Evolutionary conservation across 1,284 basidiomycete genomes (phyloP), one percentile per base, ranked within the genome.

Genomic region (Microbotryum silenes-acaulis): DNA sequence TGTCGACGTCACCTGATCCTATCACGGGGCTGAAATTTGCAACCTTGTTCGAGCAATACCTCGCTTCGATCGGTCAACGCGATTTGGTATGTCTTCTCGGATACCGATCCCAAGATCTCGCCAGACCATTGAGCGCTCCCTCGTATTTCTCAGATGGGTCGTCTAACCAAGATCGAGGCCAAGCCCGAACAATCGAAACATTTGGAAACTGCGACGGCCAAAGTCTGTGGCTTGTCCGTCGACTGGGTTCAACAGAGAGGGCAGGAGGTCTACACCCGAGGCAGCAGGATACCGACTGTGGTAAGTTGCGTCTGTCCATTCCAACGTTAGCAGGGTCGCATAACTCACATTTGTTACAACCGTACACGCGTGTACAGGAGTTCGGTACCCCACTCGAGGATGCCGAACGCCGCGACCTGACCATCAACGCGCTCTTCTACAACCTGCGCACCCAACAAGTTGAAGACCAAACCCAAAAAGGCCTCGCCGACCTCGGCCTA

Each of bases 121-220:
- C 47, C 33, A 2, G 16, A 29, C 23, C 31, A 8, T n/a, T 31
- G n/a, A 14, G 10, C 10, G n/a, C 29, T 48, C 23, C 37, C n/a
- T 20, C 45, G 12, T 23, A 16, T 53, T 10, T 54, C 53, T 47
- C 37, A 72, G 68, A 56, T 70, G 63, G 69, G 69, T 31, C 71
- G 72, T 45, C 78, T 82, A 16, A 79, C 87, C 25, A 90, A 86
- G 72, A 92, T 99, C 62, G 90, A 89, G 57, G 87, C 87, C 64
- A 97, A 98, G 72, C 94, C 96, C 0, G 91, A 94, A 53, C 96
- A 98, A 78, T 94, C 90, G 59, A 99, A 99, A 75, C 96, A 97
- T 76, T 81, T 99, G 44, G 94, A 98, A 77, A 97, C 96, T 0
- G 94, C 92, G 0, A 88, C 87, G n/a, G 88, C 91, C 37, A 84